These are phyloP conservation scores for Arabidopsis arenosa DNA, from an alignment of 345 rosid species.

Conservation along the genomic window DNA sequence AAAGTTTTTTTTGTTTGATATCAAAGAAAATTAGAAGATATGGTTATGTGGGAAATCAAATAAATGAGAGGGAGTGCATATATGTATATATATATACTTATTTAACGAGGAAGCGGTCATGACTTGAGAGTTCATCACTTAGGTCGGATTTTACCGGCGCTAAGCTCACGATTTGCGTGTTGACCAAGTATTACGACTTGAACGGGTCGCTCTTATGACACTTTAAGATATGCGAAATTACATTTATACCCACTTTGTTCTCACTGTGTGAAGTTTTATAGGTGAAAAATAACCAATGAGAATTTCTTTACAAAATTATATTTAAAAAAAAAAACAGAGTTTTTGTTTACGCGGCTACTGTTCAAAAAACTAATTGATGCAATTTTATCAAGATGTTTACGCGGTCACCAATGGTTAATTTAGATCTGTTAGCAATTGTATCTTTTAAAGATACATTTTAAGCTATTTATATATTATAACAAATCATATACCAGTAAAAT, in stretches of 20 bases:
- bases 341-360: not conserved
- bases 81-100: constrained; percentile 9
- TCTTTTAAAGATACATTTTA: too few relatives aligned
- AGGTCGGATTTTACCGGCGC: constrained; percentile 41
- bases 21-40: constrained; percentile 14
- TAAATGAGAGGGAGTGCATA: constrained; percentile 18
- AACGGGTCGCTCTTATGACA: constrained; percentile 33
- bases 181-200: constrained; percentile 46
- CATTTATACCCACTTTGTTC: constrained; percentile 16
- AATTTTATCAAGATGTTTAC: not conserved
- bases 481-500: too few relatives aligned
- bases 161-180: constrained; percentile 28
- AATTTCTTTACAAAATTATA: not conserved
- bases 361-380: not conserved
- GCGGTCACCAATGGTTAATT: too few relatives aligned
- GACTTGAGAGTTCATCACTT: constrained; percentile 28
- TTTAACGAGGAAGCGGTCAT: constrained; percentile 30
- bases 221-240: not conserved
- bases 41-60: constrained; percentile 7
- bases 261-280: not conserved
- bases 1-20: not conserved
- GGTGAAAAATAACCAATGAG: not conserved
- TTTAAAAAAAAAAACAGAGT: not conserved
- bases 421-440: too few relatives aligned
- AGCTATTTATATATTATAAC: too few relatives aligned